Percentiles rank a stretch among this genome's conserved stretches.
Conservation (phyloP, 345 rosid species). For the Eutrema yunnanense region DNA sequence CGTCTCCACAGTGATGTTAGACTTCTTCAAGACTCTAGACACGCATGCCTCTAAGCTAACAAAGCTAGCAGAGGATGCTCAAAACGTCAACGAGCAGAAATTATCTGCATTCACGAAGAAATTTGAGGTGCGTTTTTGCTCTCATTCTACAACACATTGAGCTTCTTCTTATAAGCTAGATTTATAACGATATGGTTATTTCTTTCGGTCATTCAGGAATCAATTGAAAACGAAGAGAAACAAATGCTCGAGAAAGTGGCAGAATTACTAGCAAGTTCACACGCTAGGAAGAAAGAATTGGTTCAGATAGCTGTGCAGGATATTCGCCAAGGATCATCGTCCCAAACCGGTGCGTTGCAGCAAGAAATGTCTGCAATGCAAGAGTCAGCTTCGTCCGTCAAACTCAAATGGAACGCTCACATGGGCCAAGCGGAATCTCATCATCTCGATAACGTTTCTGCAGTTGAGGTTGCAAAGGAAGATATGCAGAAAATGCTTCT, state of each 20-base stretch:
- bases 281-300: constrained; percentile 81
- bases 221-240: constrained; percentile 78
- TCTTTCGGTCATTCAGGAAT: constrained; percentile 42
- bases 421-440: constrained; percentile 69
- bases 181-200: not conserved
- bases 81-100: constrained; percentile 65
- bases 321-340: constrained; percentile 67
- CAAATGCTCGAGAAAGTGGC: constrained; percentile 85
- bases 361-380: constrained; percentile 87
- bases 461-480: constrained; percentile 66
- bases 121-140: constrained; percentile 60
- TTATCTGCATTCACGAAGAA: constrained; percentile 75
- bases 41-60: constrained; percentile 60
- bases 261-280: constrained; percentile 70
- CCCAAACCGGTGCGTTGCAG: constrained; percentile 64
- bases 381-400: constrained; percentile 61
- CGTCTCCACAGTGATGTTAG: constrained; percentile 62
- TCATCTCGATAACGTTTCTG: constrained; percentile 59
- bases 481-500: constrained; percentile 65
- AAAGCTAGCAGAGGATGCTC: constrained; percentile 74
- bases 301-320: constrained; percentile 83
- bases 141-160: not conserved
- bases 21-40: constrained; percentile 70
- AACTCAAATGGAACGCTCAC: constrained; percentile 68
- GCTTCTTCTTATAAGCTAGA: not conserved